Conservation (phyloP, 164 flowering plant genomes). For the Nymphaea colorata region DNA sequence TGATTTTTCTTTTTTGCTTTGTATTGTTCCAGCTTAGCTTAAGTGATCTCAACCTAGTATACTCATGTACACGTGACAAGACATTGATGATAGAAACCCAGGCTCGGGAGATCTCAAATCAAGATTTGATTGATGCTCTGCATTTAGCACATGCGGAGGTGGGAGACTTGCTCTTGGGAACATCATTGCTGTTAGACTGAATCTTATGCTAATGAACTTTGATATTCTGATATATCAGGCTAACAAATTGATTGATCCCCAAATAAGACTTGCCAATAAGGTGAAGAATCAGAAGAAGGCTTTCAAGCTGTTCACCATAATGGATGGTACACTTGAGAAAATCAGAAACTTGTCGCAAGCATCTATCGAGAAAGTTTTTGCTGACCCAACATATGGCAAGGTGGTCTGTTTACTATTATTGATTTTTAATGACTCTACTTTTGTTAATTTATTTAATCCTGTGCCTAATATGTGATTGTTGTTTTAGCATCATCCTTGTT, state of each 20-base stretch:
- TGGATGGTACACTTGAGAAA: slow-evolving; percentile 55
- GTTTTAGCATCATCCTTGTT: too few species aligned
- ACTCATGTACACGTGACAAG: slow-evolving; percentile 91
- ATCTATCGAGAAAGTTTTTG: slow-evolving; percentile 74
- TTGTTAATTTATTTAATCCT: too few species aligned
- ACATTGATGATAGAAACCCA: slow-evolving; percentile 96
- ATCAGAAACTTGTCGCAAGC: slow-evolving; percentile 51
- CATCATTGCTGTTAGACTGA: background rate
- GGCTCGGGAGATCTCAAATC: slow-evolving; percentile 88
- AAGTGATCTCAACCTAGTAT: slow-evolving; percentile 90
- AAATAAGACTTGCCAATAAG: slow-evolving; percentile 75
- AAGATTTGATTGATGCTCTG: slow-evolving; percentile 75
- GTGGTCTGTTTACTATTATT: slow-evolving; percentile 20
- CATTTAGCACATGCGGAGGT: slow-evolving; percentile 94
- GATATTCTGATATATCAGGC: slow-evolving; percentile 42
- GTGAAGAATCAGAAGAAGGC: slow-evolving; percentile 81
- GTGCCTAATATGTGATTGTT: too few species aligned
- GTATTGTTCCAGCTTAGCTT: slow-evolving; percentile 50
- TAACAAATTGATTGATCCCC: slow-evolving; percentile 80
- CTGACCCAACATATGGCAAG: slow-evolving; percentile 92
- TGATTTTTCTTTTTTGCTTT: background rate
- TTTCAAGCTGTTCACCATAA: slow-evolving; percentile 62
- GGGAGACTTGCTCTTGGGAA: background rate
- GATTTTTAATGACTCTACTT: too few species aligned
- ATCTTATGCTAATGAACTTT: background rate